Base-by-base conservation (phyloP, 768 basidiomycete genomes). In the Phlebiopsis flavidoalba region DNA sequence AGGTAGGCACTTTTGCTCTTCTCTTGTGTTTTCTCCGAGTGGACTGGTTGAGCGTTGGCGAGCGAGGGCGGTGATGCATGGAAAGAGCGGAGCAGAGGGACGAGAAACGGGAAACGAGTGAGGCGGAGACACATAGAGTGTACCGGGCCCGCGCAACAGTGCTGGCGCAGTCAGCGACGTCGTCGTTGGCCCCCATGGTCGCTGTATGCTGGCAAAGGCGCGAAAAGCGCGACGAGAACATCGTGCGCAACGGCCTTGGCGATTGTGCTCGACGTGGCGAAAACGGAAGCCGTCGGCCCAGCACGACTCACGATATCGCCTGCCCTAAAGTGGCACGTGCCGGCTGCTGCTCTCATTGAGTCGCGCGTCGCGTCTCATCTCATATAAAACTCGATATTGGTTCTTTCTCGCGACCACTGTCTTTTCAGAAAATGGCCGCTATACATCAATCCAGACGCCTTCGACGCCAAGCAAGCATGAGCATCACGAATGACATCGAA, bases 31-130 rank as follows among this genome's bases (percentile, higher is more conserved):
- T 92, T 43, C 90, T 83, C 21, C 87, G 82, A 74, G 93, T 88
- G 36, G 93, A 87, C 73, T 96, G 94, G 74, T 95, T 95, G 66
- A 96, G 82, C 1, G 95, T 96, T 33, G 79, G n/a, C 80, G 58
- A 75, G 73, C 8, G 83, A 67, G n/a, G 80, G 74, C 0, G 84
- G 76, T 37, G 89, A 83, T 6, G 83, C 71, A 64, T 88, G 87
- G 73, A 93, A 91, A 15, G 80, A 72, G 62, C 86, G 80, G 59
- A 74, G 72, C 59, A 72, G 71, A 21, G 69, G 47, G 17, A 47
- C 22, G 11, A n/a, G n/a, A 53, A 40, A 1, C 52, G 53, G 24
- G 60, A 60, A 59, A 22, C 24, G 58, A 37, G 46, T 49, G 57
- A 33, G 60, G 51, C 46, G 40, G 46, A n/a, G 63, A 46, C 21